Evolutionary conservation across 768 basidiomycete species (phyloP), one percentile per base, ranked within the genome.

Genomic region (Panaeolus cyanescens): DNA sequence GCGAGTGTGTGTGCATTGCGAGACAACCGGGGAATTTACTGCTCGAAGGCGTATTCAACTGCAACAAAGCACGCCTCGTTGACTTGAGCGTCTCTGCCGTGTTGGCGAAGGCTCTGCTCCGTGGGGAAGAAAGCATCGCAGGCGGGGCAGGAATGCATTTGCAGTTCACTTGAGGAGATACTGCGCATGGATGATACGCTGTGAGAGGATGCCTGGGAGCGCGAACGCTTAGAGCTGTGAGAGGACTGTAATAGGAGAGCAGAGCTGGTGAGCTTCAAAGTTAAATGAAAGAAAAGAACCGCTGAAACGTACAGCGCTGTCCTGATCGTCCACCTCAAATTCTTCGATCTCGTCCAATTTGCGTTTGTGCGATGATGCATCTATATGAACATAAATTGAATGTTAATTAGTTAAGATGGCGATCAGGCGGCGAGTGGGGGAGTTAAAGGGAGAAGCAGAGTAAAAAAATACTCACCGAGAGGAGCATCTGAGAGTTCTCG

Each of bases 31-130:
- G 45, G 25, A 50, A 50, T 28, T 28, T 45, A 60, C 59, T 59
- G 69, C 71, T 92, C 91, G 60, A 92, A 85, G 22, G 85, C 84
- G 72, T 92, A 92, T 64, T 87, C 85, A 68, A 91, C 90, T 10
- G 90, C 90, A 56, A 82, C 82, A 60, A 81, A 83, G 68, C 91
- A 92, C 6, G 90, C 91, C 68, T 90, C 88, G 68, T 83, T 83
- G n/a, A 79, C 75, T 30, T 76, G 71, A 9, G 80, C 74, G n/a
- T 80, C 75, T 37, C 68, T 75, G 20, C 86, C 90, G 68, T 92
- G 90, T 63, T 82, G 83, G 56, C 81, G 81, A 12, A 92, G 81
- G 66, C 80, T 75, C 58, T 86, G 80, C n/a, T 72, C 80, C 9
- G 86, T 83, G 54, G 81, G 72, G 70, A 92, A 92, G 62, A 78